Base-by-base conservation (phyloP, 306 rosid genomes). In the Prunus fruticosa region DNA sequence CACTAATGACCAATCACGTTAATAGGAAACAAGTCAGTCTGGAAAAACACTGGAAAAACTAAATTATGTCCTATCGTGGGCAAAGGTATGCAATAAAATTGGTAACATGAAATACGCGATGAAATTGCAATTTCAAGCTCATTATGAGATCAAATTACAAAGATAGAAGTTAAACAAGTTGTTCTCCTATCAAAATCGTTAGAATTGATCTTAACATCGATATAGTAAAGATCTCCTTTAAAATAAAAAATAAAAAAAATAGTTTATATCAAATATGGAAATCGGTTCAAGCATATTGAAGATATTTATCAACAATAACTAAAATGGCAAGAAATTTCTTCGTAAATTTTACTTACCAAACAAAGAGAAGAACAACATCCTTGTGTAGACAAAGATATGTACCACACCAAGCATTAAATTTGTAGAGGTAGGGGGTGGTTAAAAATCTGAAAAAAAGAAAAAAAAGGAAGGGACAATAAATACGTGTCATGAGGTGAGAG, bases 401-500 rank as follows among this genome's bases (percentile, higher is more conserved):
- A 64, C 69, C 50, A 64, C n/a, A 13, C 3, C 56, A 18, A 45
- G 56, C 38, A 45, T 8, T 3, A 11, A 46, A 25, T 73, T 56
- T 46, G 7, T 13, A 15, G 74, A n/a, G 76, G 6, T 0, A 9
- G 57, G 64, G 64, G 77, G 53, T 57, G 28, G 77, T 43, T 45
- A 16, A 19, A 25, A 61, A 14, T 6, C 25, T 15, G 15, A 0
- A 27, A 62, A 62, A 62, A 0, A 20, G 38, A 23, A 51, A 13
- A 30, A 45, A 68, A 12, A 25, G 11, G 22, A 14, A 49, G 11
- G 12, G 0, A 12, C 32, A 13, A 28, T 27, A 16, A 45, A 50
- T 56, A 78, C 85, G 82, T 76, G 89, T 86, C 82, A 20, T 1
- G 53, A 46, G 62, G 13, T 18, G 82, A 81, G 66, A 27, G 88